phyloP scores from a whole-genome alignment of 2,329 filamentous ascomycete species.

The Phialophora expanda region DNA sequence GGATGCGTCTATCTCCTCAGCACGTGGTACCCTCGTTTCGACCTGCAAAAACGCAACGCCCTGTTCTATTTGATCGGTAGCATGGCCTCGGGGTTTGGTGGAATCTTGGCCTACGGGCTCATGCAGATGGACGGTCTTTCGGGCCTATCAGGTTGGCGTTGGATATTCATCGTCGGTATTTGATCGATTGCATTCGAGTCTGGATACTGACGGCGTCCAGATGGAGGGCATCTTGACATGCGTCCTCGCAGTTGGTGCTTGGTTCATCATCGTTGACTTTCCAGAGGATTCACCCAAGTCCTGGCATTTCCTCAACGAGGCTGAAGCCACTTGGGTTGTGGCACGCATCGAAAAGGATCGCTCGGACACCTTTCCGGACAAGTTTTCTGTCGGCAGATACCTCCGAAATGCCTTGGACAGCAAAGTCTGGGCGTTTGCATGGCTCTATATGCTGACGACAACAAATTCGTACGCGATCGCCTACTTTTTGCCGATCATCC shows the following conservation, averaged over 20 bases:
- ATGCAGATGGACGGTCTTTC: constrained; percentile 58
- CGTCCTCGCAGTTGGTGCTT: constrained; percentile 49
- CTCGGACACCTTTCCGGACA: constrained; percentile 56
- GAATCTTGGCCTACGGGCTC: constrained; percentile 53
- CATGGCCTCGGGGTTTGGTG: constrained; percentile 31
- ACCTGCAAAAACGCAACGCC: constrained; percentile 48
- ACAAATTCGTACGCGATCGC: constrained; percentile 76
- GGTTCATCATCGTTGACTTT: constrained; percentile 54
- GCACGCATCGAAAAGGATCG: constrained; percentile 59
- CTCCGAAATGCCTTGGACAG: constrained; percentile 54
- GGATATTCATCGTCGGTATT: constrained; percentile 15
- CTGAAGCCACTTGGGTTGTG: constrained; percentile 40
- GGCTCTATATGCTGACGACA: constrained; percentile 61
- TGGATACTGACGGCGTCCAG: not conserved
- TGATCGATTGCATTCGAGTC: not conserved
- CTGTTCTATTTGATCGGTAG: constrained; percentile 56
- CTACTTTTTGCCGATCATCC: constrained; percentile 79
- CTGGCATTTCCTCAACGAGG: constrained; percentile 45
- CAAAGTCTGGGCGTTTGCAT: constrained; percentile 62
- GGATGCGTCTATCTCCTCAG: constrained; percentile 68
- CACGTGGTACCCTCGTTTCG: constrained; percentile 38
- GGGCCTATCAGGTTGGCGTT: constrained; percentile 51
- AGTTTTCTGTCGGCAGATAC: constrained; percentile 56
- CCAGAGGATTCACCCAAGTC: constrained; percentile 43
- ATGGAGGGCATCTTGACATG: constrained; percentile 45